Percentiles rank a stretch among this genome's conserved stretches.
phyloP scores from a whole-genome alignment of 805 yeast genomes.

The Starmerella powellii region DNA sequence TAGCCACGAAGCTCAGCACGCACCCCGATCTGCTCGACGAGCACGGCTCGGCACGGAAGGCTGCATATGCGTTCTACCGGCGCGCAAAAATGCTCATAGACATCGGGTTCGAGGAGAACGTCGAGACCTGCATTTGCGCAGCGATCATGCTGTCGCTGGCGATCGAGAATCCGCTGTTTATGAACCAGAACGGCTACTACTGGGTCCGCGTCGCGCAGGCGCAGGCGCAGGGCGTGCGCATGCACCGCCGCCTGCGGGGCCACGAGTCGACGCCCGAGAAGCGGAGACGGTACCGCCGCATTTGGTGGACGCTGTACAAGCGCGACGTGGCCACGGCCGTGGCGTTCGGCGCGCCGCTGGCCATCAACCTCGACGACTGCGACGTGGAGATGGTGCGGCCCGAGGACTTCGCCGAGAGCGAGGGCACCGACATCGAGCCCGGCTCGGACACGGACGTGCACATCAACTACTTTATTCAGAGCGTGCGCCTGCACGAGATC shows the following conservation, averaged over 20 bases:
- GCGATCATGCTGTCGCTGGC: conserved; percentile 51
- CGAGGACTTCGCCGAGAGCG: conserved; percentile 40
- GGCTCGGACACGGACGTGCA: conserved; percentile 37
- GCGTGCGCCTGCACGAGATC: conserved; percentile 56
- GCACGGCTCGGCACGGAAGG: conserved; percentile 37
- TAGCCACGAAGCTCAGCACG: conserved; percentile 51
- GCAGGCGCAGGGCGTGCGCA: conserved; percentile 63
- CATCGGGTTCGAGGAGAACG: conserved; percentile 54
- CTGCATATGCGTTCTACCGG: conserved; percentile 49
- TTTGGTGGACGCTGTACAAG: conserved; percentile 68
- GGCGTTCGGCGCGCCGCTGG: conserved; percentile 62
- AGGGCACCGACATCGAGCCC: conserved; percentile 21
- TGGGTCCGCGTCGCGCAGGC: conserved; percentile 61
- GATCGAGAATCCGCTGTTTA: conserved; percentile 65
- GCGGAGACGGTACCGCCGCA: conserved; percentile 33
- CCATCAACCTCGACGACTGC: conserved; percentile 58
- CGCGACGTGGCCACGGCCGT: conserved; percentile 59
- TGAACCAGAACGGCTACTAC: conserved; percentile 51
- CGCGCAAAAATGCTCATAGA: conserved; percentile 68
- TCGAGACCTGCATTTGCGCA: conserved; percentile 49
- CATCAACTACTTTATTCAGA: conserved; percentile 41
- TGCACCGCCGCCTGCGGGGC: conserved; percentile 38
- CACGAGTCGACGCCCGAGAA: conserved; percentile 32
- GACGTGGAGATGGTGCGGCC: conserved; percentile 60
- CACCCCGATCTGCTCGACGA: conserved; percentile 43